Conservation (phyloP, 306 rosid genomes). For the Pachyrhizus erosus region DNA sequence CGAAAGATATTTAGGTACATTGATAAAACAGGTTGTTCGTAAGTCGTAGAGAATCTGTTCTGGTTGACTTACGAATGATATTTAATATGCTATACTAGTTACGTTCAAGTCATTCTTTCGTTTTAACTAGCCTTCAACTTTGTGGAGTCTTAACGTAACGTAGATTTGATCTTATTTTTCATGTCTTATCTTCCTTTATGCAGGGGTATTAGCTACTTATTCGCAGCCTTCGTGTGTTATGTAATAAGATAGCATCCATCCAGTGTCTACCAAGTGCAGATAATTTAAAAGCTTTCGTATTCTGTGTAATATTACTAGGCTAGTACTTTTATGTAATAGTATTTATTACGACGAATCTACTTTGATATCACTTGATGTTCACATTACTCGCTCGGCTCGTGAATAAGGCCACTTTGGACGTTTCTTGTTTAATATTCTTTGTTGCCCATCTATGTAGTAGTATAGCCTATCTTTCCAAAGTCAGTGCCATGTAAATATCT, state of each 20-base stretch:
- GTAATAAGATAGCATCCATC: constrained; percentile 17
- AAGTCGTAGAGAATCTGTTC: not conserved
- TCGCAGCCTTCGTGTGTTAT: constrained; percentile 36
- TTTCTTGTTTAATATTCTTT: constrained; percentile 36
- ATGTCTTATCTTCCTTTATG: constrained; percentile 45
- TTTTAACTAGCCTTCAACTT: not conserved
- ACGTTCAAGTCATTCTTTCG: not conserved
- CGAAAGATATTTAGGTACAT: constrained; percentile 15
- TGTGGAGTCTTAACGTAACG: not conserved
- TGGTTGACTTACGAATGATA: not conserved
- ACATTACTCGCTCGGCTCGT: constrained; percentile 13
- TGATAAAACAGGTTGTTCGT: not conserved
- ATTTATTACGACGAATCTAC: constrained; percentile 29
- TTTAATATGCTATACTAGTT: not conserved
- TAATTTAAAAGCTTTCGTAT: constrained; percentile 15
- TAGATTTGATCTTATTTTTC: constrained; percentile 21
- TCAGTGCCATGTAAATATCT: not conserved
- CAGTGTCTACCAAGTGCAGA: constrained; percentile 32
- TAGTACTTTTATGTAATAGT: constrained; percentile 32
- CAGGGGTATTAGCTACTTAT: constrained; percentile 63
- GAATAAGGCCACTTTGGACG: constrained; percentile 42
- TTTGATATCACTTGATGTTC: constrained; percentile 34
- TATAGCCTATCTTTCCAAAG: constrained; percentile 2
- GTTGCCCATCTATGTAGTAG: constrained; percentile 22
- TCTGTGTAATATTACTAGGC: constrained; percentile 13